Conservation (phyloP, 2,329 filamentous ascomycete species). For the Neobulgaria alba region DNA sequence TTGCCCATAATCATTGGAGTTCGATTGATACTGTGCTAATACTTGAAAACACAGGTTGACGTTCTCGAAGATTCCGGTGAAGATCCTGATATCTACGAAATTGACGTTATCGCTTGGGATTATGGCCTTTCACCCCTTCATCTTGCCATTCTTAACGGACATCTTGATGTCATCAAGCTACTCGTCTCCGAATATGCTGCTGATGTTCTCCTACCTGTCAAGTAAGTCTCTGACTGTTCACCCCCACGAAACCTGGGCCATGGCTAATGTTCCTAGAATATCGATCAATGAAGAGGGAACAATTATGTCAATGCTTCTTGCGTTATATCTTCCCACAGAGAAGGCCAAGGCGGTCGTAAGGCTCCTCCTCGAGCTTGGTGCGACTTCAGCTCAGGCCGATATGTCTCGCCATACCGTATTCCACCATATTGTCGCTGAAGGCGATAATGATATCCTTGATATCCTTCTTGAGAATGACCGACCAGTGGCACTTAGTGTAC, state of each 20-base stretch:
- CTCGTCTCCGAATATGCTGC: slow-evolving; percentile 70
- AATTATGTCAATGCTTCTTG: slow-evolving; percentile 63
- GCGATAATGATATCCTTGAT: slow-evolving; percentile 41
- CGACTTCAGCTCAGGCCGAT: slow-evolving; percentile 66
- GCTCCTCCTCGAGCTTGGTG: slow-evolving; percentile 60
- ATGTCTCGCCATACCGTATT: slow-evolving; percentile 54
- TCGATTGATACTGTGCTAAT: not conserved
- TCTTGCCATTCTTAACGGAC: slow-evolving; percentile 66
- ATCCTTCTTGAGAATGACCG: slow-evolving; percentile 47
- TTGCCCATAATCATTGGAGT: not conserved
- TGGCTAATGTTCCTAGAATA: not conserved
- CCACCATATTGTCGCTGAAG: slow-evolving; percentile 50
- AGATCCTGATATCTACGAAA: slow-evolving; percentile 71
- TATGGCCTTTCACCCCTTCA: slow-evolving; percentile 65
- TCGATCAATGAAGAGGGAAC: no score
- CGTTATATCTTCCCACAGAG: slow-evolving; percentile 52
- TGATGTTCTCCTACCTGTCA: slow-evolving; percentile 67
- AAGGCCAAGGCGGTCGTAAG: slow-evolving; percentile 57
- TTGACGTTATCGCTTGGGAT: slow-evolving; percentile 76
- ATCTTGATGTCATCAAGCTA: slow-evolving; percentile 57
- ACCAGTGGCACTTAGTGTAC: slow-evolving; percentile 50
- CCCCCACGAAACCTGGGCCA: slow-evolving; percentile 3
- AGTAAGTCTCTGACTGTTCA: slow-evolving; percentile 31
- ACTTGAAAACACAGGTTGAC: slow-evolving; percentile 30
- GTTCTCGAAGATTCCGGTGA: slow-evolving; percentile 49